Percentiles rank a stretch among this genome's conserved stretches.
phyloP scores from a whole-genome alignment of 2,329 filamentous ascomycete species.

The Epichloe coenophiala region DNA sequence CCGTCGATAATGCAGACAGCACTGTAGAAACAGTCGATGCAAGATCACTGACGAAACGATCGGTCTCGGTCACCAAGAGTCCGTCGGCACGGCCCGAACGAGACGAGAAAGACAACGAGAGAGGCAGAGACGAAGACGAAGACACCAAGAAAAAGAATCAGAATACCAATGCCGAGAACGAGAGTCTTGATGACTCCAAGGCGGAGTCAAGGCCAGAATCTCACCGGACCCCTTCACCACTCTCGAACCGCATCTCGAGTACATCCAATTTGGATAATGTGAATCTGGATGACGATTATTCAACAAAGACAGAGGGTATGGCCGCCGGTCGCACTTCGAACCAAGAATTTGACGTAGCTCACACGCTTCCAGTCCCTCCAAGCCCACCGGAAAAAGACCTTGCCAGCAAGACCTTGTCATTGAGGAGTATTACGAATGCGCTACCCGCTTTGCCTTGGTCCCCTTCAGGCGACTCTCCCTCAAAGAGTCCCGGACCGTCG shows the following conservation, averaged over 20 bases:
- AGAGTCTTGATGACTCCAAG: constrained; percentile 7
- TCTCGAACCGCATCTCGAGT: constrained; percentile 32
- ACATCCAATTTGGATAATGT: constrained; percentile 44
- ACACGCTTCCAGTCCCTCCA: constrained; percentile 15
- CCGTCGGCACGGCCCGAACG: constrained; percentile 10
- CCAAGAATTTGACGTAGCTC: constrained; percentile 7
- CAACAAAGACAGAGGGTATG: constrained; percentile 21
- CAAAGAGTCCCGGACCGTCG: constrained; percentile 30
- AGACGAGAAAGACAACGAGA: background rate
- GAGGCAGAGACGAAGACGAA: constrained; percentile 1
- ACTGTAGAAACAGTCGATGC: constrained; percentile 54
- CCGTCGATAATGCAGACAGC: constrained; percentile 39
- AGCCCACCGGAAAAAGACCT: constrained; percentile 22
- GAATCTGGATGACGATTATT: constrained; percentile 48
- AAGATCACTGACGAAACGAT: constrained; percentile 42
- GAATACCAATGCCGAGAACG: constrained; percentile 6
- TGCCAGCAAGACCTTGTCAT: constrained; percentile 43
- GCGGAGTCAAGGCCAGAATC: constrained; percentile 9
- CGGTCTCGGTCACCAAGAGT: constrained; percentile 21
- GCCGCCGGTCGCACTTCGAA: background rate
- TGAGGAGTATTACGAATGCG: constrained; percentile 58
- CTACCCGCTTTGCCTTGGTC: constrained; percentile 64
- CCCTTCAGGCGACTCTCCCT: constrained; percentile 36
- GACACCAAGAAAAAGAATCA: constrained; percentile 7
- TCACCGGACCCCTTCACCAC: constrained; percentile 23